Evolutionary conservation across 1,284 basidiomycete genomes (phyloP), one percentile per base, ranked within the genome.

Genomic region (Hymenochaete sp.): DNA sequence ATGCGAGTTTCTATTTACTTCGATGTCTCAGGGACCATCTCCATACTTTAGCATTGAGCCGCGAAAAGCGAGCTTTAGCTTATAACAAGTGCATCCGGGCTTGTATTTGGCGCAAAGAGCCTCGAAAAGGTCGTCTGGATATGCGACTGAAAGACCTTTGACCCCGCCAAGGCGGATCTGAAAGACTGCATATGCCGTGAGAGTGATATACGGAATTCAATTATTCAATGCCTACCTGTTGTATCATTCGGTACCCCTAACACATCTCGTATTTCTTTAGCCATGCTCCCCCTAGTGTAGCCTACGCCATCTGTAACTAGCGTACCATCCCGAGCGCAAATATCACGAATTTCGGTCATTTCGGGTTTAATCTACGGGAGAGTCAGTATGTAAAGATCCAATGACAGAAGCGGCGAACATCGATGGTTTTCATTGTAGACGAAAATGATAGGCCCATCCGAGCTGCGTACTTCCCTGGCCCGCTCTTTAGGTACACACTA

Each of bases 401-500:
- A n/a, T n/a, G n/a, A n/a, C n/a, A 35, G 24, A 11, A 3, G 26
- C 9, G 3, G 44, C 32, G 6, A 25, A 55, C 51, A 50, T 54
- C 41, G 35, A 54, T 9, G 2, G 51, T 43, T 7, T 44, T 33
- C 9, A 42, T 29, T 0, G 59, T 57, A 1, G 56, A 53, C 0
- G 59, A 58, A 46, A 60, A 60, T 0, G 54, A 56, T 14, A 60
- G 44, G 2, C 55, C 54, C 2, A 58, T 22, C 14, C 59, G 44
- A 19, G 59, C 59, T 3, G 53, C 45, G 32, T 56, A 60, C 47
- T 58, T 60, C 0, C 59, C 59, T 18, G 53, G 52, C 1, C 59
- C 58, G 21, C 29, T 37, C 14, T 43, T 32, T 3, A 38, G 27
- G 27, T 53, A 58, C 0, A 60, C 58, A 2, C 40, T 21, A 22